Evolutionary conservation across 305 asterid species (phyloP).

Genomic region (Fraxinus xanthoxyloides): DNA sequence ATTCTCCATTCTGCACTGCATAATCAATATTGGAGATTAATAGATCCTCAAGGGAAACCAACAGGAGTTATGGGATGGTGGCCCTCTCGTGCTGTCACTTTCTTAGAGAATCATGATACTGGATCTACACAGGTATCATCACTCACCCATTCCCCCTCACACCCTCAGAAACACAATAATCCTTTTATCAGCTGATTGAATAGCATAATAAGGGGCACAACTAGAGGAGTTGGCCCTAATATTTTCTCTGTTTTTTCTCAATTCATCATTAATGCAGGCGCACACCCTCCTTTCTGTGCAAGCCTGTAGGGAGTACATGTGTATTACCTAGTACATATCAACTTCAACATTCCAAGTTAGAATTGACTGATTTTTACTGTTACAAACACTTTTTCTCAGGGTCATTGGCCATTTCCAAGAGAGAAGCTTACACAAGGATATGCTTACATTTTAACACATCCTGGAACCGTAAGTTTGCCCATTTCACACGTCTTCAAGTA

Average conservation of each 20-base stretch:
- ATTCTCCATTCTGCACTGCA: slow-evolving; percentile 47
- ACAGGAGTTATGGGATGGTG: slow-evolving; percentile 73
- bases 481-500: background rate
- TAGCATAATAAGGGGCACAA: background rate
- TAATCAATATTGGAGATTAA: slow-evolving; percentile 52
- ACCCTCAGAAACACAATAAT: background rate
- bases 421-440: slow-evolving; percentile 60
- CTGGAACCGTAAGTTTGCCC: slow-evolving; percentile 42
- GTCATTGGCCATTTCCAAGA: slow-evolving; percentile 66
- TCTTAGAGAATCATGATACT: slow-evolving; percentile 66
- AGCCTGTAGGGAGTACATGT: background rate
- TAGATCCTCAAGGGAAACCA: slow-evolving; percentile 62
- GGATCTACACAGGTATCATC: slow-evolving; percentile 58
- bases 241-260: background rate
- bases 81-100: slow-evolving; percentile 67
- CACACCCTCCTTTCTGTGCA: background rate
- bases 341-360: background rate
- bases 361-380: background rate
- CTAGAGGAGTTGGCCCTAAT: background rate
- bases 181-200: background rate
- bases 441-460: slow-evolving; percentile 59
- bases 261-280: background rate
- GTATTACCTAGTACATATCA: background rate
- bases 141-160: background rate
- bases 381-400: slow-evolving; percentile 28